phyloP scores from a whole-genome alignment of 1,284 basidiomycete species.

The Neolentinus lepideus region DNA sequence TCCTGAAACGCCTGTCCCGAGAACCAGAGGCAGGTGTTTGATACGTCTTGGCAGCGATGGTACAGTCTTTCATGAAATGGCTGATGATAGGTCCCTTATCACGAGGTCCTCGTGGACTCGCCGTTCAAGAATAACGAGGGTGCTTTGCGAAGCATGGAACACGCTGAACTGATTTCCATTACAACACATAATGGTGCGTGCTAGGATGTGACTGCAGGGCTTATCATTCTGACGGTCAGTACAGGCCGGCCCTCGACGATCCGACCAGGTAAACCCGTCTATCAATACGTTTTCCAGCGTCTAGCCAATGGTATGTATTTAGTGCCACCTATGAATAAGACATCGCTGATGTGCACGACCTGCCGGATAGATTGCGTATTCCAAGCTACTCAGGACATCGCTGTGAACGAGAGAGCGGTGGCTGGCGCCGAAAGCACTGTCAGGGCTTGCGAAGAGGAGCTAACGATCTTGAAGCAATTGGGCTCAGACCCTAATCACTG shows the following conservation, averaged over 20 bases:
- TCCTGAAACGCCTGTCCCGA: constrained; percentile 71
- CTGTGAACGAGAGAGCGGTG: constrained; percentile 72
- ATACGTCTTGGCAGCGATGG: background rate
- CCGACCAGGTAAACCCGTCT: constrained; percentile 86
- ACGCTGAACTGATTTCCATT: constrained; percentile 84
- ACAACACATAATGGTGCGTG: constrained; percentile 62
- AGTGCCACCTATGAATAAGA: constrained; percentile 2
- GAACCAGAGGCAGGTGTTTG: constrained; percentile 54
- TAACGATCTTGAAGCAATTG: constrained; percentile 46
- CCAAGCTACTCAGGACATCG: constrained; percentile 76
- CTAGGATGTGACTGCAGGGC: background rate
- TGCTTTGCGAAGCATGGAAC: constrained; percentile 81
- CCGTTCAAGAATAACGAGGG: constrained; percentile 91
- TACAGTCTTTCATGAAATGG: constrained; percentile 5
- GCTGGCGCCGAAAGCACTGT: constrained; percentile 60
- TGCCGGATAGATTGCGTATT: constrained; percentile 65
- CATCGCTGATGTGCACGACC: background rate
- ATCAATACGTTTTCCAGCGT: constrained; percentile 77
- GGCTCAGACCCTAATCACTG: background rate
- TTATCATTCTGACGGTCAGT: constrained; percentile 3
- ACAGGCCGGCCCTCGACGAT: constrained; percentile 81
- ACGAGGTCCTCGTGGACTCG: constrained; percentile 75
- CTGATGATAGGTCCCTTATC: constrained; percentile 62
- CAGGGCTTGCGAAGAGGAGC: constrained; percentile 70
- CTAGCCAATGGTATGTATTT: constrained; percentile 65